Evolutionary conservation across 2,329 filamentous ascomycete species (phyloP).

Genomic region (Harringtonia aguacate): DNA sequence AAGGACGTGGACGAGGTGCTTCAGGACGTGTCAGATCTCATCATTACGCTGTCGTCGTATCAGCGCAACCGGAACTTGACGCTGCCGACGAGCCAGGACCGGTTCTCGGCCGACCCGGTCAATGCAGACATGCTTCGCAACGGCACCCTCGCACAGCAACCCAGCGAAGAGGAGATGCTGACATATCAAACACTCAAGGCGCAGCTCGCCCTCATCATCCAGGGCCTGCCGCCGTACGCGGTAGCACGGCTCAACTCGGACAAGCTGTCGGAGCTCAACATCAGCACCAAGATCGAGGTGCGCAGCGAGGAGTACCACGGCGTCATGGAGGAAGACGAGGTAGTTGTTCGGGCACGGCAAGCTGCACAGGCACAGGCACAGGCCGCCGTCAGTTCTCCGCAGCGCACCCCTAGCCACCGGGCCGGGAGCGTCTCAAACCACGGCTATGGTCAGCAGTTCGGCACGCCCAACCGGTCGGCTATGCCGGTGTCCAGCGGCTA

Average conservation of each 20-base stretch:
- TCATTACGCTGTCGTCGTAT: conserved; percentile 67
- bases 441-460: conserved; percentile 36
- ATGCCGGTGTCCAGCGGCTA: conserved; percentile 23
- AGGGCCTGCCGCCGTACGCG: conserved; percentile 69
- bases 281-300: conserved; percentile 68
- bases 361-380: conserved; percentile 17
- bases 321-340: conserved; percentile 74
- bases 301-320: conserved; percentile 65
- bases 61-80: conserved; percentile 69
- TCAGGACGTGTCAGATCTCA: conserved; percentile 61
- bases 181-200: conserved; percentile 66
- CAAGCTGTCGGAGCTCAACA: conserved; percentile 70
- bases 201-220: conserved; percentile 63
- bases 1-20: conserved; percentile 60
- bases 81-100: conserved; percentile 52
- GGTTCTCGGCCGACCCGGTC: conserved; percentile 50
- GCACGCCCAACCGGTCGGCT: conserved; percentile 33
- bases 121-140: conserved; percentile 58
- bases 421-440: conserved; percentile 26
- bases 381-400: conserved; percentile 16
- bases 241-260: conserved; percentile 81
- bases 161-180: conserved; percentile 42
- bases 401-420: conserved; percentile 18
- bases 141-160: conserved; percentile 55
- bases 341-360: conserved; percentile 32